Conservation (phyloP, 2,329 filamentous ascomycete genomes). For the Pyrenochaeta sp. region DNA sequence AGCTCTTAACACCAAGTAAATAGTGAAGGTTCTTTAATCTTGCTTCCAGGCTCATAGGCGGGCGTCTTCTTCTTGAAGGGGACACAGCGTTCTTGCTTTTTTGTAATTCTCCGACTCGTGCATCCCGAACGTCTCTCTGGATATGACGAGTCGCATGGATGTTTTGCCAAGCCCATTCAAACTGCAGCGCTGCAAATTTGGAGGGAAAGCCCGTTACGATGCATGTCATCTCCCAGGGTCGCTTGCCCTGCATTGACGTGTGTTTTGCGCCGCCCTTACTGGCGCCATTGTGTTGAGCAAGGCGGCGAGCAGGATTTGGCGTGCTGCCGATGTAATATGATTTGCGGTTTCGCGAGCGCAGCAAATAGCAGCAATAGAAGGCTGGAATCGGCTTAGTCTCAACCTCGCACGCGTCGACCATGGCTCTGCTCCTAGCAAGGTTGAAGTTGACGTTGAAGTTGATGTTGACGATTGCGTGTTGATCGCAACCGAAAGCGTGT, state of each 20-base stretch:
- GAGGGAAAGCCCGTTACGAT: conserved; percentile 90
- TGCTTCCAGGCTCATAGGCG: conserved; percentile 68
- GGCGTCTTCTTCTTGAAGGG: conserved; percentile 54
- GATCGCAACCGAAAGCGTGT: conserved; percentile 22
- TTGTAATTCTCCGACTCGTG: conserved; percentile 43
- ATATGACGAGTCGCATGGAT: conserved; percentile 83
- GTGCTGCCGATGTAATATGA: conserved; percentile 91
- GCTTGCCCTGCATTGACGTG: conserved; percentile 71
- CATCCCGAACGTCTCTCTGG: conserved; percentile 51
- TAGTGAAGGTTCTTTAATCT: conserved; percentile 82
- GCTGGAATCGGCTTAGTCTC: conserved; percentile 69
- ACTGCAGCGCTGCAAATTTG: conserved; percentile 86
- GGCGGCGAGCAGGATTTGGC: conserved; percentile 81
- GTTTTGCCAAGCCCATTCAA: conserved; percentile 97
- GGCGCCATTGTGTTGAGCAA: conserved; percentile 91
- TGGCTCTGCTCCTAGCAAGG: too few relatives aligned
- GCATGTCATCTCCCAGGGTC: conserved; percentile 83
- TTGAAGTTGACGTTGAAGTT: conserved; percentile 19
- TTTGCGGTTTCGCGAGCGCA: conserved; percentile 78
- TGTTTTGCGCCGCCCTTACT: conserved; percentile 80
- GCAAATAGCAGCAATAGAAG: conserved; percentile 91
- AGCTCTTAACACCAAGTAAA: conserved; percentile 79
- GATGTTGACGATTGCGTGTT: too few relatives aligned
- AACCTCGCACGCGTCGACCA: conserved; percentile 18
- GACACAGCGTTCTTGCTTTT: conserved; percentile 33